phyloP scores from a whole-genome alignment of 495 filamentous ascomycete species.

The Xylaria palmicola region DNA sequence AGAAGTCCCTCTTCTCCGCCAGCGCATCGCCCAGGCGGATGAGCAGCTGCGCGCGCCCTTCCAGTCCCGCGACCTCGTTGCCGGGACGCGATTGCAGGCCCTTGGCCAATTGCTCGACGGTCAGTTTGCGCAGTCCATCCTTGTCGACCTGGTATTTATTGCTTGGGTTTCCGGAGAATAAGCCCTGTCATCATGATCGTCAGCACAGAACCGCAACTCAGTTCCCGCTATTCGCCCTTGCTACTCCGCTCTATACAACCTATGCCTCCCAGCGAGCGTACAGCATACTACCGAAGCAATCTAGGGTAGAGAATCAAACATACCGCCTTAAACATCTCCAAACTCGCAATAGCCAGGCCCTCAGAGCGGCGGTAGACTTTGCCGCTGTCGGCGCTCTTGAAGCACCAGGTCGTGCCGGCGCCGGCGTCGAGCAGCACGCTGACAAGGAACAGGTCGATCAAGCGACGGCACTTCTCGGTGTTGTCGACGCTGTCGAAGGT shows the following conservation, averaged over 20 bases:
- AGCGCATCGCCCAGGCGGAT: constrained; percentile 74
- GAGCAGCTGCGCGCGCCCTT: constrained; percentile 80
- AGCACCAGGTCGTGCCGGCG: constrained; percentile 80
- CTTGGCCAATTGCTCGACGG: constrained; percentile 63
- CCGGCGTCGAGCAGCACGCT: constrained; percentile 90
- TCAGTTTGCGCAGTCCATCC: constrained; percentile 72
- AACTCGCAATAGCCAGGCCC: constrained; percentile 85
- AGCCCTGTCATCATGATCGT: constrained; percentile 48
- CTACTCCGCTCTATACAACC: not conserved
- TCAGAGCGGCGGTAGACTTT: constrained; percentile 82
- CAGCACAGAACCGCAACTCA: not conserved
- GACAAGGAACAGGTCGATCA: constrained; percentile 83
- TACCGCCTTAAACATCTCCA: constrained; percentile 93
- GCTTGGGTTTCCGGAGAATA: constrained; percentile 78
- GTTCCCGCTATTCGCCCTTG: not conserved
- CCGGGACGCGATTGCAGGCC: constrained; percentile 79
- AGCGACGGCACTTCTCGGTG: constrained; percentile 69
- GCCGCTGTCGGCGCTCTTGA: constrained; percentile 87
- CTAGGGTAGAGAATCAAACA: constrained; percentile 2
- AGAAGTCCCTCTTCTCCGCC: constrained; percentile 72
- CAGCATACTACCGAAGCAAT: too few relatives aligned
- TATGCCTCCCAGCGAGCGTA: too few relatives aligned
- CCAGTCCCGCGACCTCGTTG: constrained; percentile 84
- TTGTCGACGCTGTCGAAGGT: constrained; percentile 67
- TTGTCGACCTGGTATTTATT: constrained; percentile 91